Evolutionary conservation across 176 grass and related monocot genomes (phyloP), one percentile per base, ranked within the genome.

Genomic region (Avena insularis): DNA sequence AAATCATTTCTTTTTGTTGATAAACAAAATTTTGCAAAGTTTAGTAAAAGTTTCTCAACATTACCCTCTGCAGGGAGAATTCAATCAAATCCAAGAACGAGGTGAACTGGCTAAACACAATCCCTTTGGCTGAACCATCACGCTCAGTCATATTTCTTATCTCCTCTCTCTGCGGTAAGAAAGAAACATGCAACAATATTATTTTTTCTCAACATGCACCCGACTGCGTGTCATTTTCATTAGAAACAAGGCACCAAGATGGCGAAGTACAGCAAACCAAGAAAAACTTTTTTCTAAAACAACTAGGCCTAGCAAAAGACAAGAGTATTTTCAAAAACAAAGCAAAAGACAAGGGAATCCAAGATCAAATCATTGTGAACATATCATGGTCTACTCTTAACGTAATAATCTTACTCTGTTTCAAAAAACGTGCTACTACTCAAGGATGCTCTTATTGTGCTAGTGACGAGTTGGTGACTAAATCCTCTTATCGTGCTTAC

Each of bases 41-140:
- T 33, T 10, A 35, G 35, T 77, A 81, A 20, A 76, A 64, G 36
- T 40, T 58, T 74, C 10, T 59, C 77, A 48, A 75, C 60, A 66
- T 87, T 91, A 96, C 92, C 84, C 58, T 89, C 74, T 89, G 56
- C 45, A 98, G 85, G 51, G 90, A 96, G 90, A 90, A 96, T 58
- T 88, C 75, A 84, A 98, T 98, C 90, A 98, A 85, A 91, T 96
- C 97, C 79, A 96, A 83, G 88, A 98, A 98, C 19, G 92, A 96
- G 84, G 94, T 98, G 47, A 94, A 96, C 66, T 98, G 97, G 83
- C 97, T 96, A 78, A 98, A 98, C 15, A 98, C 92, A 78, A 98
- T 91, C 77, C 97, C 97, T 90, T 98, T 98, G 19, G 97, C 97
- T 10, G 94, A 96, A 86, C 97, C 97, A 80, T 98, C 97, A 62